Base-by-base conservation (phyloP, 345 rosid genomes). In the Rhodamnia rubescens region DNA sequence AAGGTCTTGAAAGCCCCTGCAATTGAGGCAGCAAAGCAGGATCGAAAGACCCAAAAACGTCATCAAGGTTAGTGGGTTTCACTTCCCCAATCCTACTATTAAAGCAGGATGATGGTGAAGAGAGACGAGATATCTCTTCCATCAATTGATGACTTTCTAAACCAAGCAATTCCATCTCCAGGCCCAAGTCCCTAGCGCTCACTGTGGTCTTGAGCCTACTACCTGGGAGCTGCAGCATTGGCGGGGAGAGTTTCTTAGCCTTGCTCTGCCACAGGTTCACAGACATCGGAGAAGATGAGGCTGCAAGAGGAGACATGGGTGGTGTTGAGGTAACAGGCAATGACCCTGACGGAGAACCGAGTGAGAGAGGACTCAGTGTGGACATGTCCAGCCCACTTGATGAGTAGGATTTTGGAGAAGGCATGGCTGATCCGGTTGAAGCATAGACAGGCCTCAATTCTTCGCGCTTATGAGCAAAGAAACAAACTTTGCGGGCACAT, bases 381-480 rank as follows among this genome's bases (percentile, higher is more conserved):
- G 92, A 27, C 96, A 95, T 93, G 88, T 97, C 98, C 53, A 91
- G 84, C 4, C 91, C 88, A 87, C 89, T 89, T 56, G 87, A 88
- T 1, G 94, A 87, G 74, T 88, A 78, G 58, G 98, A 94, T 90
- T 93, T 93, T 0, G 99, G 99, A 6, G 99, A 97, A 85, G 95
- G 95, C 96, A 97, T 91, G 6, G 99, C 99, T 50, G 98, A 95
- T n/a, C 99, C 99, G 1, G 99, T 97, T 14, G 98, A 90, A 69
- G 97, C 96, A 89, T 94, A 93, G 22, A 97, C 98, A 4, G 99
- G 99, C 27, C 99, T 94, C 84, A 97, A 83, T 86, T 97, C 99
- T 27, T 97, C 98, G 0, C 88, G 92, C 88, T 88, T 95, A 89
- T 97, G 99, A 69, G 99, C 99, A 82, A 97, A 97, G 96, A 97